These are phyloP conservation scores for Sordariomycetes sp. DNA, from an alignment of 2,329 filamentous ascomycete species.

Conservation along the genomic window DNA sequence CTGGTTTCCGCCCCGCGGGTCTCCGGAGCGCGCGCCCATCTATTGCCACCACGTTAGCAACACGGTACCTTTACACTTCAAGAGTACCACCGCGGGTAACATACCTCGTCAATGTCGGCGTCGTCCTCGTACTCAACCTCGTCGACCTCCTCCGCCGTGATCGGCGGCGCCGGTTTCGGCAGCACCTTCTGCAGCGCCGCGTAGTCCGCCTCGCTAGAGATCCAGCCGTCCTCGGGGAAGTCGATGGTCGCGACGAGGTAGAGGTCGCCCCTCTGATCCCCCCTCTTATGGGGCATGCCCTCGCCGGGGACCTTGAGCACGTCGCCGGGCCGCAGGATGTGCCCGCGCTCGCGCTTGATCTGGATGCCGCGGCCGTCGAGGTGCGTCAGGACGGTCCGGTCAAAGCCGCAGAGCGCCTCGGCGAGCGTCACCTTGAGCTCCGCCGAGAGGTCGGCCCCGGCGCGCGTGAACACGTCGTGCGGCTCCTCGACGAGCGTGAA, in stretches of 20 bases:
- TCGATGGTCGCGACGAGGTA: slow-evolving; percentile 77
- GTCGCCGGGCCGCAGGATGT: slow-evolving; percentile 71
- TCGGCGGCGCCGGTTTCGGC: slow-evolving; percentile 46
- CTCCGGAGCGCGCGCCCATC: slow-evolving; percentile 61
- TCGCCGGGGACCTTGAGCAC: slow-evolving; percentile 77
- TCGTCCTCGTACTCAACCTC: slow-evolving; percentile 81
- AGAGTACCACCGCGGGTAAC: slow-evolving; percentile 9
- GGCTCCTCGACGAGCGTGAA: slow-evolving; percentile 75
- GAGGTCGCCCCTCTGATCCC: slow-evolving; percentile 72
- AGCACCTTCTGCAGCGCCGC: slow-evolving; percentile 62
- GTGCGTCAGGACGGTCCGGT: slow-evolving; percentile 79
- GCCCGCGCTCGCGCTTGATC: slow-evolving; percentile 65
- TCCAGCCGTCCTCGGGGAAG: slow-evolving; percentile 82
- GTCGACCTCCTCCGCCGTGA: slow-evolving; percentile 64
- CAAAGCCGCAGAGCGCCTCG: slow-evolving; percentile 81
- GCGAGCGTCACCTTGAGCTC: slow-evolving; percentile 68
- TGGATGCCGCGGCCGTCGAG: slow-evolving; percentile 86
- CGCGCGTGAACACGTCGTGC: slow-evolving; percentile 70
- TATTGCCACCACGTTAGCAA: slow-evolving; percentile 18
- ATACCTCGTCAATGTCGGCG: slow-evolving; percentile 66
- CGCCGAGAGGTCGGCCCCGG: slow-evolving; percentile 73
- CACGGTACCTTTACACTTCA: slow-evolving; percentile 4
- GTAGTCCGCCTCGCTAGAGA: slow-evolving; percentile 56
- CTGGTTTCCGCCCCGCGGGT: slow-evolving; percentile 45
- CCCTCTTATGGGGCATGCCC: slow-evolving; percentile 87